These are phyloP conservation scores for Fusarium concolor DNA, from an alignment of 2,329 filamentous ascomycete genomes.

Conservation along the genomic window DNA sequence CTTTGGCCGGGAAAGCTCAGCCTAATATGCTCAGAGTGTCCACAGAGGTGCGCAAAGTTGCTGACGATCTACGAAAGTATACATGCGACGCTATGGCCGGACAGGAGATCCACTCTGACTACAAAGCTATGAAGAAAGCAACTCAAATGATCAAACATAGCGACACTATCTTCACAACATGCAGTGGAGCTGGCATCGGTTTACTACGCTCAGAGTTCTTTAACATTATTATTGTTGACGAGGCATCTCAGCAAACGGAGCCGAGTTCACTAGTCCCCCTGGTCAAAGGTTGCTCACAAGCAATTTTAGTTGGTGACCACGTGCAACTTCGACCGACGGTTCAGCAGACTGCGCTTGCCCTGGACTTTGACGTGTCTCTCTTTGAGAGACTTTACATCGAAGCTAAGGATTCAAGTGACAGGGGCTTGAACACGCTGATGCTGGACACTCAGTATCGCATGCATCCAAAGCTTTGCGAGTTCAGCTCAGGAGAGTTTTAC, in stretches of 20 bases:
- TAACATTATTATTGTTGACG: conserved; percentile 57
- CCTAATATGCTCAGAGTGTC: conserved; percentile 20
- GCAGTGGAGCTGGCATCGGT: conserved; percentile 56
- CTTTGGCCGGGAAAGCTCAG: neutral
- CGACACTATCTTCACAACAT: conserved; percentile 58
- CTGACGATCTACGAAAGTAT: conserved; percentile 49
- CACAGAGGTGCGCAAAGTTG: conserved; percentile 47
- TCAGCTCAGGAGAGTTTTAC: conserved; percentile 57
- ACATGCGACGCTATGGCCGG: conserved; percentile 52
- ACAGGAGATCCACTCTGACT: conserved; percentile 44
- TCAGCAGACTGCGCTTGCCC: conserved; percentile 48
- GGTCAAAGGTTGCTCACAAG: conserved; percentile 56
- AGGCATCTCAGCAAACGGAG: conserved; percentile 61
- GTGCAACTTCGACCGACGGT: conserved; percentile 60
- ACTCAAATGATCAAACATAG: conserved; percentile 52
- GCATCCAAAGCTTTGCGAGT: conserved; percentile 55
- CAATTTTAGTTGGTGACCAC: conserved; percentile 59
- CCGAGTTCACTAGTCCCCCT: conserved; percentile 55
- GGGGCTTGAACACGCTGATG: conserved; percentile 52
- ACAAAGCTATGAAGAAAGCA: conserved; percentile 51
- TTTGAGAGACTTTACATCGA: conserved; percentile 56
- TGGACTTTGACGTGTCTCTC: conserved; percentile 56
- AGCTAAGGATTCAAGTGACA: neutral
- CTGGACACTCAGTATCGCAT: conserved; percentile 59
- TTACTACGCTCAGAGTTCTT: conserved; percentile 55